Percentiles rank a stretch among this genome's conserved stretches.
These are phyloP conservation scores for Alternaria longipes DNA, from an alignment of 2,329 filamentous ascomycete genomes.

Conservation along the genomic window DNA sequence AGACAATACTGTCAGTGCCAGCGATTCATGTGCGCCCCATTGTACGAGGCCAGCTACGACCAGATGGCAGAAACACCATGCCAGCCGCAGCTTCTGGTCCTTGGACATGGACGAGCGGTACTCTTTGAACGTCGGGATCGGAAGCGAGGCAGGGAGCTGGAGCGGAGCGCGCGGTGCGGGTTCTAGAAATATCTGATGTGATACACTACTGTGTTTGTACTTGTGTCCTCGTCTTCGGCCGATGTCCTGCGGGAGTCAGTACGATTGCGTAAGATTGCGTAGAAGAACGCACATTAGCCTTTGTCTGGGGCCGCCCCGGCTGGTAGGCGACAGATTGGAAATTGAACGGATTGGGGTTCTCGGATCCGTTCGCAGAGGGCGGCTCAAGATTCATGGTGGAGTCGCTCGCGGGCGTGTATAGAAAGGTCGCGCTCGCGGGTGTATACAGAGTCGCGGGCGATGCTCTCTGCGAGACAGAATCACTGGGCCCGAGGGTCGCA, in stretches of 20 bases:
- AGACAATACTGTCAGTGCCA: conserved; percentile 90
- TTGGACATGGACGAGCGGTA: conserved; percentile 89
- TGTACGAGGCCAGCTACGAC: conserved; percentile 84
- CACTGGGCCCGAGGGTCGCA: conserved; percentile 45
- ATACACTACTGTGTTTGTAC: conserved; percentile 97
- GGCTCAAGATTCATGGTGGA: conserved; percentile 39
- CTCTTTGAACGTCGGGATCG: conserved; percentile 88
- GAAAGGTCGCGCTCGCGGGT: conserved; percentile 47
- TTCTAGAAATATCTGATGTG: conserved; percentile 95
- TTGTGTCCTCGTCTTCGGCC: conserved; percentile 94
- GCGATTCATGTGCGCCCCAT: conserved; percentile 83
- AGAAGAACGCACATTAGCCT: conserved; percentile 61
- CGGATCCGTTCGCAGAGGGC: conserved; percentile 42
- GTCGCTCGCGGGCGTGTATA: conserved; percentile 42
- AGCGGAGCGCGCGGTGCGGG: conserved; percentile 86
- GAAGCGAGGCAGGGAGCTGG: conserved; percentile 88
- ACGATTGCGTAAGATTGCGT: neutral
- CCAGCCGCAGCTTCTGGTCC: conserved; percentile 82
- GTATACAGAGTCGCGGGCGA: conserved; percentile 46
- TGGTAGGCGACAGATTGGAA: conserved; percentile 74
- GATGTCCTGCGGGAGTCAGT: conserved; percentile 70
- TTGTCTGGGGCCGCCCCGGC: conserved; percentile 71
- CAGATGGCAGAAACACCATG: conserved; percentile 91
- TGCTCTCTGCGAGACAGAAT: conserved; percentile 46
- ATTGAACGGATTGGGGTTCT: conserved; percentile 81